A percentile compares a stretch with the other conserved stretches of the same genome.
phyloP scores from a whole-genome alignment of 2,329 filamentous ascomycete genomes.

The Calonectria hawksworthii region DNA sequence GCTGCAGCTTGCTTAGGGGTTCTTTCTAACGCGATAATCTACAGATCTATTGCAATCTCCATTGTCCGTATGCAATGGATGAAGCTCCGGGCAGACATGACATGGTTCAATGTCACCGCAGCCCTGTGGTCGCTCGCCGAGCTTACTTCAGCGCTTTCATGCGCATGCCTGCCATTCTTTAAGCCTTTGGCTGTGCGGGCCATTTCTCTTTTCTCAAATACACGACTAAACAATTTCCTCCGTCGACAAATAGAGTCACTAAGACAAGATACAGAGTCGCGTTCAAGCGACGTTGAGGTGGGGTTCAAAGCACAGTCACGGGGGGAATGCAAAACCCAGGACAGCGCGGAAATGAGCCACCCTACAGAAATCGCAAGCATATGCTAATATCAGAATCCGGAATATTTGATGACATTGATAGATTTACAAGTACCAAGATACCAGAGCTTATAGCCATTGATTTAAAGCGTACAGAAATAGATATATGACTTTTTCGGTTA shows the following conservation, averaged over 20 bases:
- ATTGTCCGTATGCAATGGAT: slow-evolving; percentile 34
- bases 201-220: not conserved
- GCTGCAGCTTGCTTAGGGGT: accelerated
- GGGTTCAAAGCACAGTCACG: not conserved
- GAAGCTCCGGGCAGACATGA: not conserved
- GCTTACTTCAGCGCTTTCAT: slow-evolving; percentile 28
- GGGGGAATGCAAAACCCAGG: not conserved
- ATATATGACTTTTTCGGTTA: not conserved
- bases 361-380: not conserved
- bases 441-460: not conserved
- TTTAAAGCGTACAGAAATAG: not conserved
- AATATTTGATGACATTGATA: not conserved
- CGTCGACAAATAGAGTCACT: not conserved
- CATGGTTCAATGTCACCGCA: slow-evolving; percentile 30
- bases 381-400: not conserved
- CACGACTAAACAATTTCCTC: too few relatives aligned
- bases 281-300: not conserved
- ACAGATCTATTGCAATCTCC: slow-evolving; percentile 1
- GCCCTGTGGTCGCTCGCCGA: slow-evolving; percentile 36
- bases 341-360: not conserved
- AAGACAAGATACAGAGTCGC: not conserved
- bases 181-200: not conserved
- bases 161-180: slow-evolving; percentile 32
- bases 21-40: not conserved
- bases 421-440: not conserved